Percentiles rank a stretch among this genome's conserved stretches.
Conservation (phyloP, 495 filamentous ascomycete species). For the Penicillium waksmanii region DNA sequence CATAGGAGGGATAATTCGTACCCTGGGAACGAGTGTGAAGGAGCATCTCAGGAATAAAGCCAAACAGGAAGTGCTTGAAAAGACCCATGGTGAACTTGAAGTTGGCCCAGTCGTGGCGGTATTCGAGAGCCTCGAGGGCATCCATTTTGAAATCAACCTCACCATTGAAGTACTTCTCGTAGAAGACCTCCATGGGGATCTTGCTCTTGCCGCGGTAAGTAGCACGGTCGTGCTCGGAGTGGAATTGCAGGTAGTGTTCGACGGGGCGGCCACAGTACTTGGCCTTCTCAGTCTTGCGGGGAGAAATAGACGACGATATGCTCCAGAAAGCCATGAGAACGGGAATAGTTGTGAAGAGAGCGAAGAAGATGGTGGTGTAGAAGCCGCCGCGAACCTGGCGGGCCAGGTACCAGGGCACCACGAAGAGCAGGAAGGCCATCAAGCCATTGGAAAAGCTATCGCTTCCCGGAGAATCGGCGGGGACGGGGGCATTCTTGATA, state of each 20-base stretch:
- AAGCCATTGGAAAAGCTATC: conserved; percentile 62
- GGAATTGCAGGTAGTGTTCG: conserved; percentile 84
- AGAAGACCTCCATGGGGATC: conserved; percentile 85
- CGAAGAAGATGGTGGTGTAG: conserved; percentile 61
- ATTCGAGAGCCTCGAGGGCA: conserved; percentile 76
- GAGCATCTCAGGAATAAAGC: conserved; percentile 69
- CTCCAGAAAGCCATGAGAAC: conserved; percentile 63
- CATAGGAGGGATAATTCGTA: conserved; percentile 27
- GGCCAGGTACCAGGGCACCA: conserved; percentile 57
- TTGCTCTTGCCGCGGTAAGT: conserved; percentile 78
- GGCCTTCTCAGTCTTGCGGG: conserved; percentile 63
- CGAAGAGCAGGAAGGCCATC: conserved; percentile 53
- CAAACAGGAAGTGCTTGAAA: conserved; percentile 69
- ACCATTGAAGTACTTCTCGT: conserved; percentile 87
- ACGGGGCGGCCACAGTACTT: conserved; percentile 73
- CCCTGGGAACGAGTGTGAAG: conserved; percentile 72
- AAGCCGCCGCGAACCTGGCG: conserved; percentile 59
- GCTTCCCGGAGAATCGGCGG: conserved; percentile 63
- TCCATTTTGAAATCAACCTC: conserved; percentile 88
- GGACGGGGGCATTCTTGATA: conserved; percentile 67
- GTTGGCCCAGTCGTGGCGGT: conserved; percentile 85
- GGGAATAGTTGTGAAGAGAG: conserved; percentile 59
- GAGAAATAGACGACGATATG: conserved; percentile 58
- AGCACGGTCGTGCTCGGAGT: conserved; percentile 68
- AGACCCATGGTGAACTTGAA: conserved; percentile 68